Evolutionary conservation across 2,329 filamentous ascomycete species (phyloP).

Genomic region (Beauveria sp.): DNA sequence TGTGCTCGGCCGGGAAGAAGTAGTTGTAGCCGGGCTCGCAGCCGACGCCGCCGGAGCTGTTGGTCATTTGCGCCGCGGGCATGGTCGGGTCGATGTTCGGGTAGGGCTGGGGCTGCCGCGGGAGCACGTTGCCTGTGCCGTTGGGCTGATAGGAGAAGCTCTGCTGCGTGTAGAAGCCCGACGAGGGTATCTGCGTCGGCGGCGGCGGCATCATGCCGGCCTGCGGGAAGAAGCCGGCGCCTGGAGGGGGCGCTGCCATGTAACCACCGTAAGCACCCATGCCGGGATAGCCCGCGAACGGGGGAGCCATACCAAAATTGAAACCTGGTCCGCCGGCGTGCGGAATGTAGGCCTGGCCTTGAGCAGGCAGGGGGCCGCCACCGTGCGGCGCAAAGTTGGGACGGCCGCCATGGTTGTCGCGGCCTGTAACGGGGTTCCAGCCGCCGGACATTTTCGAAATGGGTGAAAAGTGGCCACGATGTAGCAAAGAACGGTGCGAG

Average conservation of each 20-base stretch:
- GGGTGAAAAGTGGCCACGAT: not conserved
- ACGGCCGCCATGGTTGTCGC: conserved; percentile 26
- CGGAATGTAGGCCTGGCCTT: conserved; percentile 32
- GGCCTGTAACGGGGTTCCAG: conserved; percentile 33
- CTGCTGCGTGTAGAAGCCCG: conserved; percentile 21
- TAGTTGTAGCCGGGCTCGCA: conserved; percentile 58
- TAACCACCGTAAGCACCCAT: conserved; percentile 20
- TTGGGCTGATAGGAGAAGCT: conserved; percentile 30
- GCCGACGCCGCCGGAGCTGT: conserved; percentile 49
- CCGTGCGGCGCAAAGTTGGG: conserved; percentile 28
- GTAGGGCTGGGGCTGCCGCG: conserved; percentile 33
- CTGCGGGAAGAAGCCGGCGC: not conserved
- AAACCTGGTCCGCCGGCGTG: conserved; percentile 29
- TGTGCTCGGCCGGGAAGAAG: conserved; percentile 50
- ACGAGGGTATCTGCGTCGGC: conserved; percentile 13
- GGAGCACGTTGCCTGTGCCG: conserved; percentile 26
- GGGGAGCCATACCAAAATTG: conserved; percentile 21
- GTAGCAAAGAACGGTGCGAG: conserved; percentile 4
- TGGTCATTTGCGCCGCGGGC: conserved; percentile 47
- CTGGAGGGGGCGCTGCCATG: conserved; percentile 4
- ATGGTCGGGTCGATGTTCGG: conserved; percentile 37
- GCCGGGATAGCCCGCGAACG: conserved; percentile 16
- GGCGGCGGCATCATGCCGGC: not conserved
- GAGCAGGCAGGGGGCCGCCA: conserved; percentile 24
- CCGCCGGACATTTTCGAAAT: conserved; percentile 28